These are phyloP conservation scores for Aspergillus aculeatinus DNA, from an alignment of 2,329 filamentous ascomycete genomes.

Conservation along the genomic window DNA sequence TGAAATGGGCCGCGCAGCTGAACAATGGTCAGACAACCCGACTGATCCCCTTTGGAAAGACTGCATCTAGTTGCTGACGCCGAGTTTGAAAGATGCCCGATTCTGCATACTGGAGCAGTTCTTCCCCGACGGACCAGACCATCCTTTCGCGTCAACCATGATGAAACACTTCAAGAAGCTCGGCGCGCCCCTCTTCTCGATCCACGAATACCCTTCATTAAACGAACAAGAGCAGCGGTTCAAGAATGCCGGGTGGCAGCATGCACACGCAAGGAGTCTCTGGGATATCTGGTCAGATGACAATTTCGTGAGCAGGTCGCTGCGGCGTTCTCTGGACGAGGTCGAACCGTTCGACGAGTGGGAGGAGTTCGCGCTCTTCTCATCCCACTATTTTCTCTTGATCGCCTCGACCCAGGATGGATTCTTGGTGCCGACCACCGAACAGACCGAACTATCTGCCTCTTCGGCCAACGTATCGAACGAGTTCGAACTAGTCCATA, in stretches of 20 bases:
- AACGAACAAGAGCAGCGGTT: conserved; percentile 70
- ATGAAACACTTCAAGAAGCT: conserved; percentile 78
- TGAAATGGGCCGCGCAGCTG: conserved; percentile 73
- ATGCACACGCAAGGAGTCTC: conserved; percentile 64
- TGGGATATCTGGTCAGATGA: conserved; percentile 81
- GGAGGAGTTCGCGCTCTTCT: conserved; percentile 89
- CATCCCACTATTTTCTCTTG: conserved; percentile 79
- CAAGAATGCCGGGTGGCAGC: conserved; percentile 63
- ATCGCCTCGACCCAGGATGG: conserved; percentile 53
- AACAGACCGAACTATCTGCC: neutral
- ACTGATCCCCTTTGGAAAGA: neutral
- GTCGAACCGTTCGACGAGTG: conserved; percentile 91
- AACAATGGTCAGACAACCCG: conserved; percentile 58
- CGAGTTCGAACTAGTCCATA: conserved; percentile 22
- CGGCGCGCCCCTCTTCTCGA: conserved; percentile 72
- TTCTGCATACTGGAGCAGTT: conserved; percentile 89
- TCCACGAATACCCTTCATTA: conserved; percentile 67
- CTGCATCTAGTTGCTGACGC: conserved; percentile 5
- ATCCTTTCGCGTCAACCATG: conserved; percentile 88
- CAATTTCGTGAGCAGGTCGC: conserved; percentile 59
- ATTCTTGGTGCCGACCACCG: neutral
- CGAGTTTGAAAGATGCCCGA: conserved; percentile 54
- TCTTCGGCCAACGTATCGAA: conserved; percentile 9
- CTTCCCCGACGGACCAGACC: conserved; percentile 70
- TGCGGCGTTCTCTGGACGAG: conserved; percentile 63